Evolutionary conservation across 169 alveolate genomes (phyloP), one percentile per base, ranked within the genome.

Genomic region (Toxoplasma gondii): DNA sequence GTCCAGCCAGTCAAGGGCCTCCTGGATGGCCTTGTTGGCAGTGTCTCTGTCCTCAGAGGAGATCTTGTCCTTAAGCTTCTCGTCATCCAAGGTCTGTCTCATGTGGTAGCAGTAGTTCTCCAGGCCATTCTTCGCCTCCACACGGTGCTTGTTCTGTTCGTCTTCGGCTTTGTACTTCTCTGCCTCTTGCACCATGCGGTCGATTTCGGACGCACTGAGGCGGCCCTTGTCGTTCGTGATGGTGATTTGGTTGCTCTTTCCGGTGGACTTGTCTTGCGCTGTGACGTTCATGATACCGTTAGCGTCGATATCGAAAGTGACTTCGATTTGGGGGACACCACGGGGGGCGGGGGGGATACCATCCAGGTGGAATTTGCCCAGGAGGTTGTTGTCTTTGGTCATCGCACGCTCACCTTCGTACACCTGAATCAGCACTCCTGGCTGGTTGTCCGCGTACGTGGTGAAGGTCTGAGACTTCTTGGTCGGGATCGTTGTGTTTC

Each of bases 341-440:
- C 99, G 98, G n/a, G 99, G 99, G 31, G 99, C 99, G 4, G 99
- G 99, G 39, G 99, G 99, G 91, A 99, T 99, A 44, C 99, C 99
- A 88, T 98, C 99, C 88, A 99, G 96, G 96, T 98, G 98, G 99
- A 99, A 98, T 97, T 98, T 98, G 91, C 99, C 99, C 93, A 99
- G 98, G 70, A 98, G 95, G 95, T 99, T 98, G 97, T 99, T 98
- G 97, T 99, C 99, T 97, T 98, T 98, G 81, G 99, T 98, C 98
- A 98, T 96, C 84, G 99, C 98, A 44, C 96, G 96, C 95, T 95
- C 96, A n/a, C 97, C 97, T 92, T 99, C 99, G 96, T 95, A 98
- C 82, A 98, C 99, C 96, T 98, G 98, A 94, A 99, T 98, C 96
- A 98, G 95, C 93, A 99, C 99, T 91, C 99, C 99, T 69, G 99